Percentiles rank a stretch among this genome's conserved stretches.
These are phyloP conservation scores for Torulaspora globosa DNA, from an alignment of 1,139 yeast species.

Conservation along the genomic window DNA sequence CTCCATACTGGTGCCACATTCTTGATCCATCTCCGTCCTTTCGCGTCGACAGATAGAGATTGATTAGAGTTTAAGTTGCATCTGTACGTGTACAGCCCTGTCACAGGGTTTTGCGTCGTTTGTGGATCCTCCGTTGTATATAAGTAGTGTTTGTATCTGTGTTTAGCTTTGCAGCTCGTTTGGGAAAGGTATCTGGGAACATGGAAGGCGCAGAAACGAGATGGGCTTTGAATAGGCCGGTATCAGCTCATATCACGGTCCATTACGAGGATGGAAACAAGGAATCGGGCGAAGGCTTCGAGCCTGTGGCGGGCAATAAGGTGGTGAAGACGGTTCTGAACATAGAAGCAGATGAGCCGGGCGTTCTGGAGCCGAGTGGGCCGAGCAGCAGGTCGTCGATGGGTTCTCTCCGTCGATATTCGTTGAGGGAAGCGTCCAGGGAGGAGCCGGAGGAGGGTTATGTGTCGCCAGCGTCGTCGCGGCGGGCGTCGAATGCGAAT, in stretches of 20 bases:
- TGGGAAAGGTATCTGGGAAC: neutral
- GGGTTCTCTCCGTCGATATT: constrained; percentile 3
- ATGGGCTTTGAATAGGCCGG: constrained; percentile 15
- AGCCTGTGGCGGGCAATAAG: neutral
- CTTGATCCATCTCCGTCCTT: neutral
- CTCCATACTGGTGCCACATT: neutral
- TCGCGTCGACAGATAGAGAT: neutral
- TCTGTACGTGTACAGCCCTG: too few species aligned
- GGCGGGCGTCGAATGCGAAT: constrained; percentile 11
- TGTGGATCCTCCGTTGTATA: neutral
- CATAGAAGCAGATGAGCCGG: constrained; percentile 6
- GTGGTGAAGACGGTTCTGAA: constrained; percentile 13
- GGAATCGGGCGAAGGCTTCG: neutral
- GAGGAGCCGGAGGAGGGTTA: neutral
- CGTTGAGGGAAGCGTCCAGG: constrained; percentile 5
- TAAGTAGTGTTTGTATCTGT: neutral
- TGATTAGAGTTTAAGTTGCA: neutral
- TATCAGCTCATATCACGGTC: constrained; percentile 15
- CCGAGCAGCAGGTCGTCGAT: neutral
- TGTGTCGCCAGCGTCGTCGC: constrained; percentile 5
- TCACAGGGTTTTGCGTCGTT: neutral
- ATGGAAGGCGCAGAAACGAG: constrained; percentile 6
- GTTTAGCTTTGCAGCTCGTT: neutral
- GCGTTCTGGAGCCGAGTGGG: neutral
- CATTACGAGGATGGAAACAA: constrained; percentile 11